Evolutionary conservation across 2,329 filamentous ascomycete genomes (phyloP), one percentile per base, ranked within the genome.

Genomic region (Drechslerella coelobrocha): DNA sequence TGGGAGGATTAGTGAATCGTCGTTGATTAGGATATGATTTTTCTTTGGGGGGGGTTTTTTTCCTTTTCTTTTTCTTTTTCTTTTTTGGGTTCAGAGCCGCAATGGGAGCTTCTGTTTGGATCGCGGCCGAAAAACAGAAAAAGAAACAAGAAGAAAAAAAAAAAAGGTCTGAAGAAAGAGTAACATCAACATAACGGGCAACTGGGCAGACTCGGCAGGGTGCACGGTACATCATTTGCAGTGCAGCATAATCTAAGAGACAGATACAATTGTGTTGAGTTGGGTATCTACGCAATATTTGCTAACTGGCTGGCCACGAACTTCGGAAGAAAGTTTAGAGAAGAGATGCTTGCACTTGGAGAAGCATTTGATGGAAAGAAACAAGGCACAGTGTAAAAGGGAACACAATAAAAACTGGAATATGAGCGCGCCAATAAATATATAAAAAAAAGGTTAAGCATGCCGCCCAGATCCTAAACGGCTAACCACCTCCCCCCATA

Each of bases 401-500:
- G 17, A 39, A 39, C 34, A 14, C 12, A n/a, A 39, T 6, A n/a
- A 10, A 14, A 14, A 14, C 12, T 14, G 34, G 17, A 39, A n/a
- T 6, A 34, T 39, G 12, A 39, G 12, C 34, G 12, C 12, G 17
- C 5, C 12, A 14, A 10, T 14, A 14, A n/a, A 3, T 14, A n/a
- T 14, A 5, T 14, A 14, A 39, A 14, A 39, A 51, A 51, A 43
- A 7, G 6, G 17, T 4, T 21, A 29, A 5, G 19, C 23, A 47
- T n/a, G 23, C 17, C 19, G n/a, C 23, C 23, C 43, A 48, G 3
- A 23, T 19, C 23, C 31, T 17, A 17, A 29, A 29, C n/a, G 23
- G 14, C 27, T 61, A 61, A 19, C 54, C 57, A 2, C 43, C 43
- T 7, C 65, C 65, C 8, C 65, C 52, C 59, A 69, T 59, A 8